Evolutionary conservation across 2,329 filamentous ascomycete species (phyloP), one percentile per base, ranked within the genome.

Genomic region (Fusarium buxicola): DNA sequence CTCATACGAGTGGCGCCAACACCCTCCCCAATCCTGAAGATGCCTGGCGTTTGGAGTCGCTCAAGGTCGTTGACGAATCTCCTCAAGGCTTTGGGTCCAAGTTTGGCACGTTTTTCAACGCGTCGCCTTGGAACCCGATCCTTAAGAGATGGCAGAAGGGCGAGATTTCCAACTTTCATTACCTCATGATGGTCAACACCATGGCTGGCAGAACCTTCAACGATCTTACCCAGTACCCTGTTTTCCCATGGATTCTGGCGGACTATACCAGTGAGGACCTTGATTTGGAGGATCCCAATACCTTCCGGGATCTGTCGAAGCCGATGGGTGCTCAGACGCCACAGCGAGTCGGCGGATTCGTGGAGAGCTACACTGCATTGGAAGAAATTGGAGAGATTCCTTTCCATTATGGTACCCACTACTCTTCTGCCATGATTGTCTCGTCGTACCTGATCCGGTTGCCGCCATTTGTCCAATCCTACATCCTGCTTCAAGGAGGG

Each of bases 351-450:
- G 82, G 86, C 0, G 92, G 93, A 7, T 96, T 95, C 70, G 85
- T 87, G 47, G 91, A 96, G 69, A 87, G 93, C 27, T 98, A 97
- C 74, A 88, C 89, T 66, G 91, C 92, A 13, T 89, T 99, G 74
- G 89, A 89, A 1, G 95, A 98, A 73, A 96, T 99, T 82, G 92
- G 90, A 8, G 94, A 97, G 40, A 89, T 91, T 1, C 91, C 95
- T 0, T 99, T 97, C 74, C 95, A 99, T 74, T 99, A 98, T 68
- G 95, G 95, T 15, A 99, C 96, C 0, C 96, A 99, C 74, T 99
- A 99, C 75, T 98, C 95, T 2, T 98, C 95, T 3, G 95, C 95
- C 8, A 99, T 98, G 95, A 97, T 97, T 57, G 95, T 99, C 7
- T 93, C 93, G 11, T 97, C 94, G 0, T 99, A 97, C 71, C 84